Base-by-base conservation (phyloP, 2,329 filamentous ascomycete species). In the Aspergillus arachidicola region DNA sequence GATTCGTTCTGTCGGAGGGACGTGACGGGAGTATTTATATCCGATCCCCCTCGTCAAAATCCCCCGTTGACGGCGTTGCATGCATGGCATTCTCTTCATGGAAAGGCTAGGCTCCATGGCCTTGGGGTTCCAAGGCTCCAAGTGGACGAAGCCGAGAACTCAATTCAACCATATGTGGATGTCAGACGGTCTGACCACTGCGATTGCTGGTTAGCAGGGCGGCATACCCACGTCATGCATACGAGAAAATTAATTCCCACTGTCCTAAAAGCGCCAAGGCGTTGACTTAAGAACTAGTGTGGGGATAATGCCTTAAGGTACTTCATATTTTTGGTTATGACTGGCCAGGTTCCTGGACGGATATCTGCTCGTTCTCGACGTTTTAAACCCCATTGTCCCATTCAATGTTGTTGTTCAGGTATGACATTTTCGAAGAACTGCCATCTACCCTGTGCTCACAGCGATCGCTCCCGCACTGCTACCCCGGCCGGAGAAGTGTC, bases 401-500 rank as follows among this genome's bases (percentile, higher is more conserved):
- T 19, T 38, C 14, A 46, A 26, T 12, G 14, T 2, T 50, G 16
- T n/a, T 28, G 14, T n/a, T 50, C 16, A 50, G 16, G 10, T 4
- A n/a, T 30, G 26, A 19, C 46, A 30, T 50, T 23, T 43, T 12
- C 11, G 16, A 36, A 21, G 32, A 21, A 26, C 30, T 21, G 3
- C 21, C 3, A 34, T 36, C 7, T 28, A n/a, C 32, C 51, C 12
- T 54, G 51, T 36, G 30, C 10, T 54, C 16, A 0, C 32, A 41
- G 51, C 21, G 32, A 28, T 36, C 3, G 51, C 11, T 55, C 51
- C 51, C 12, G 51, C 51, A 38, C n/a, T 38, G 4, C 32, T 55
- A 55, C 51, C 51, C 51, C 51, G 21, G 51, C 51, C 16, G 51
- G 51, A 55, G 51, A 38, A 55, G 32, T 26, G 28, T 38, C 32